Conservation (phyloP, 805 yeast species). For the Candida methanosorbosa region DNA sequence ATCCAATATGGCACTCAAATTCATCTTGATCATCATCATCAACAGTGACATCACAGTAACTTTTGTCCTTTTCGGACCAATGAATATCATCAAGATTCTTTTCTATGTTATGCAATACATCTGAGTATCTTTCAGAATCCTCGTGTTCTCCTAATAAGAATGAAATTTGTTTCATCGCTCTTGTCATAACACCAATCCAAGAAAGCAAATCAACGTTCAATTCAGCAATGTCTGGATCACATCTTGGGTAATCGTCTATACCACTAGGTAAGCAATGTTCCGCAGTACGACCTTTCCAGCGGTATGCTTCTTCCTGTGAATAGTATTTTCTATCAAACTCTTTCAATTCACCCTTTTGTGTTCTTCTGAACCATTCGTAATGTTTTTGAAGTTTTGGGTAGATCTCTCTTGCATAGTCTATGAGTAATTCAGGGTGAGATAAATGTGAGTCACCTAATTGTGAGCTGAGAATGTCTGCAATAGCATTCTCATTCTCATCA, state of each 20-base stretch:
- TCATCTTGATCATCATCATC: constrained; percentile 62
- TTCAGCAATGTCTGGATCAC: constrained; percentile 81
- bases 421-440: constrained; percentile 48
- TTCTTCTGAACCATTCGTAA: constrained; percentile 74
- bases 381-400: constrained; percentile 74
- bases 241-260: constrained; percentile 90
- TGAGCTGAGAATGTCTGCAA: no score
- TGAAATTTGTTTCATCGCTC: constrained; percentile 71
- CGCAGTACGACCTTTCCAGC: constrained; percentile 90
- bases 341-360: constrained; percentile 68
- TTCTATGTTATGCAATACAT: constrained; percentile 47
- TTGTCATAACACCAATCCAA: constrained; percentile 93
- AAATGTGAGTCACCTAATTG: constrained; percentile 48
- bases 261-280: constrained; percentile 90
- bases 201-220: constrained; percentile 81
- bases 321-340: constrained; percentile 58
- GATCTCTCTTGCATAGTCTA: constrained; percentile 49
- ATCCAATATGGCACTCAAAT: constrained; percentile 83
- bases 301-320: constrained; percentile 55
- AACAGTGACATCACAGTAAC: constrained; percentile 79
- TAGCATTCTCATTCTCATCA: constrained; percentile 15
- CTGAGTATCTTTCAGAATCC: constrained; percentile 47
- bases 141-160: constrained; percentile 45
- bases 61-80: constrained; percentile 60
- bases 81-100: constrained; percentile 65